These are phyloP conservation scores for Pyrenophora tritici-repentis DNA, from an alignment of 2,329 filamentous ascomycete species.

Conservation along the genomic window DNA sequence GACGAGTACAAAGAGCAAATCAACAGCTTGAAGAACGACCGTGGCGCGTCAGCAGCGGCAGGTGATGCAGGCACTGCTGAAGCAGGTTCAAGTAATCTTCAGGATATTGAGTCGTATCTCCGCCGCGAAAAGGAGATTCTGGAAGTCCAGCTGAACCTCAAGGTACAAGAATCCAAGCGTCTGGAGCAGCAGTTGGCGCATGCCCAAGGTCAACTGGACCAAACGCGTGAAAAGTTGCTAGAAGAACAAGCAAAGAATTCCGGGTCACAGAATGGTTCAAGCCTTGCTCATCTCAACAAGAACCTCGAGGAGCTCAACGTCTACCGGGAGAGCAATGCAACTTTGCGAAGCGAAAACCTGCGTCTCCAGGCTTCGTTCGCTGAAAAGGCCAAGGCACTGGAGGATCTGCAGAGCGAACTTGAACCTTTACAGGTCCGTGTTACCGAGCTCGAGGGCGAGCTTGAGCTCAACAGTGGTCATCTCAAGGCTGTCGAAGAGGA, in stretches of 20 bases:
- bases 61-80: constrained; percentile 60
- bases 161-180: constrained; percentile 83
- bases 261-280: constrained; percentile 72
- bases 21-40: constrained; percentile 75
- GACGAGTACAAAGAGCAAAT: constrained; percentile 84
- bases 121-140: constrained; percentile 96
- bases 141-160: constrained; percentile 93
- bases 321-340: constrained; percentile 92
- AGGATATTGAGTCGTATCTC: constrained; percentile 89
- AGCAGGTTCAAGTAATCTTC: constrained; percentile 72
- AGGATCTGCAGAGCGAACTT: constrained; percentile 74
- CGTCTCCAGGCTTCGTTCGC: constrained; percentile 76
- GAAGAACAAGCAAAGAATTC: constrained; percentile 82
- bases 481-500: constrained; percentile 88
- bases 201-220: constrained; percentile 83
- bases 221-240: constrained; percentile 83
- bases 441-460: constrained; percentile 78
- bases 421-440: constrained; percentile 82
- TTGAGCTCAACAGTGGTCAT: constrained; percentile 82
- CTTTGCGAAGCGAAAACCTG: constrained; percentile 82
- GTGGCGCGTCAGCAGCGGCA: constrained; percentile 54
- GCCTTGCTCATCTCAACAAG: constrained; percentile 88
- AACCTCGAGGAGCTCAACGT: constrained; percentile 95
- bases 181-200: constrained; percentile 90
- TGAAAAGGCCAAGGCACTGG: constrained; percentile 74